These are phyloP conservation scores for Salix caprea DNA, from an alignment of 345 rosid genomes.

Conservation along the genomic window DNA sequence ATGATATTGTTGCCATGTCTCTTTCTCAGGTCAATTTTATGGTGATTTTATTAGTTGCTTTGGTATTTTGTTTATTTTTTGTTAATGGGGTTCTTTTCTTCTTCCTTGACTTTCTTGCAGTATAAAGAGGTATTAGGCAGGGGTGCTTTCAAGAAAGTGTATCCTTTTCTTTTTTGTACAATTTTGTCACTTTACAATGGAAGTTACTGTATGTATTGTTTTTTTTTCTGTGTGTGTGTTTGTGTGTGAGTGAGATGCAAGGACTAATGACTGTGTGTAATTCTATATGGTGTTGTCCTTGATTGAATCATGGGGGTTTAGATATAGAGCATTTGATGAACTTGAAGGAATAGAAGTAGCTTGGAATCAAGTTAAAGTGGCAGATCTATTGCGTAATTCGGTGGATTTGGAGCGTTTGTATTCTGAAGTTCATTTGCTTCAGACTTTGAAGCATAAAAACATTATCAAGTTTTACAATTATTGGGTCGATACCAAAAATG, in stretches of 20 bases:
- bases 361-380: slow-evolving; percentile 34
- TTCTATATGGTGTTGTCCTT: slow-evolving; percentile 36
- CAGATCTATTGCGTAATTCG: slow-evolving; percentile 18
- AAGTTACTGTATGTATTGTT: neutral
- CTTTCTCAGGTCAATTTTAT: neutral
- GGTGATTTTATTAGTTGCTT: neutral
- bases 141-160: slow-evolving; percentile 38
- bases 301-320: slow-evolving; percentile 29
- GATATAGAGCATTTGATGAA: slow-evolving; percentile 29
- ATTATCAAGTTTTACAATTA: slow-evolving; percentile 32
- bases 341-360: slow-evolving; percentile 36
- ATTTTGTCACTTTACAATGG: neutral
- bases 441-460: slow-evolving; percentile 29
- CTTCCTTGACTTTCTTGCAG: slow-evolving; percentile 16
- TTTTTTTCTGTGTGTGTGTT: neutral
- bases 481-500: slow-evolving; percentile 29
- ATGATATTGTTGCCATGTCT: neutral
- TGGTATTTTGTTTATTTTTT: slow-evolving; percentile 10
- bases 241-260: neutral
- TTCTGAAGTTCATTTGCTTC: slow-evolving; percentile 28
- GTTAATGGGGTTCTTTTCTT: neutral
- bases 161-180: slow-evolving; percentile 15
- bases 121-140: slow-evolving; percentile 31
- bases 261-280: slow-evolving; percentile 1
- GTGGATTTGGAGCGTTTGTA: slow-evolving; percentile 25